Evolutionary conservation across 257 asterid genomes (phyloP).

Genomic region (Solanum appendiculatum): DNA sequence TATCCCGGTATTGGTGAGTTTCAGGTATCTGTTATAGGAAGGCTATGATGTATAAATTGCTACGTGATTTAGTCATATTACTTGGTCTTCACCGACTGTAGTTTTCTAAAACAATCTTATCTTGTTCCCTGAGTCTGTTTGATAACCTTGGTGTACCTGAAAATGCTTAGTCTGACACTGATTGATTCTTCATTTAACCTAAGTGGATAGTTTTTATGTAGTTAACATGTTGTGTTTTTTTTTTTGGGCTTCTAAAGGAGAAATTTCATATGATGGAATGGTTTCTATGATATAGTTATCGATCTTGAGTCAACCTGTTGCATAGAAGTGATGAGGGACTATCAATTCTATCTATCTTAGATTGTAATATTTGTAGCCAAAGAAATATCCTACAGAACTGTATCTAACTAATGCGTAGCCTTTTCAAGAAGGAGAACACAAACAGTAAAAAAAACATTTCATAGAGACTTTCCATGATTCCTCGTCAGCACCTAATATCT

Average conservation of each 20-base stretch:
- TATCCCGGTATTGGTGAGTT: constrained; percentile 88
- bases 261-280: neutral
- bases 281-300: neutral
- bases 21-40: constrained; percentile 40
- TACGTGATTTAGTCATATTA: neutral
- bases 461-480: neutral
- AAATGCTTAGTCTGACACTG: neutral
- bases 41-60: neutral
- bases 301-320: neutral
- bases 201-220: neutral
- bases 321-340: neutral
- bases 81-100: neutral
- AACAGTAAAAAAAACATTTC: neutral
- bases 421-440: neutral
- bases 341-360: neutral
- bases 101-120: neutral
- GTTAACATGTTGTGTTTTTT: neutral
- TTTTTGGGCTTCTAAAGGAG: neutral
- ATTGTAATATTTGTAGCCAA: neutral
- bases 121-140: neutral
- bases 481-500: neutral
- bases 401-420: neutral
- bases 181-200: neutral
- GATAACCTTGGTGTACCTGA: neutral
- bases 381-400: neutral